A percentile compares a stretch with the other conserved stretches of the same genome.
These are phyloP conservation scores for Pterocarpus santalinus DNA, from an alignment of 306 rosid genomes.

Conservation along the genomic window DNA sequence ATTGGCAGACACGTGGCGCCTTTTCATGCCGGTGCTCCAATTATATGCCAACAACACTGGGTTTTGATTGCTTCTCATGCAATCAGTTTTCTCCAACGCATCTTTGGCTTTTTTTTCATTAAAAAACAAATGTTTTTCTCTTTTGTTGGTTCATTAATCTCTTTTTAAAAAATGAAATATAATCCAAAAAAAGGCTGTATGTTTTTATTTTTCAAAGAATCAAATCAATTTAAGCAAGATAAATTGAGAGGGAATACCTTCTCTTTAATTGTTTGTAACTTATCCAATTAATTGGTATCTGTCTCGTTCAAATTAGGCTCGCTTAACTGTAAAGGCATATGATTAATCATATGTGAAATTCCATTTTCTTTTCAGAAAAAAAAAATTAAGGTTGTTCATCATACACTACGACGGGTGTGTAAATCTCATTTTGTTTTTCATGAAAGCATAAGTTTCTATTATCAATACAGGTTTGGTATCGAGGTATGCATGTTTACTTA, in stretches of 20 bases:
- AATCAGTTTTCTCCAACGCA: not conserved
- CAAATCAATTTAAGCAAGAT: too few species aligned
- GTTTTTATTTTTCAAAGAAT: too few species aligned
- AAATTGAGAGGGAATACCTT: not conserved
- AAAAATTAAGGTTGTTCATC: too few species aligned
- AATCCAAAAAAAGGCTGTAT: not conserved
- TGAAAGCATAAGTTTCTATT: too few species aligned
- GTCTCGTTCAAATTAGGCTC: not conserved
- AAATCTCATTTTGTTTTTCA: too few species aligned
- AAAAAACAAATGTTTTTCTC: not conserved
- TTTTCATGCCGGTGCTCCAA: not conserved
- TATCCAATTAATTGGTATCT: not conserved
- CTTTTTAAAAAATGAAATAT: not conserved
- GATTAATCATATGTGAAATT: too few species aligned
- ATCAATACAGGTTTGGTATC: too few species aligned
- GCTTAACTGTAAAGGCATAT: too few species aligned
- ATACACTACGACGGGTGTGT: too few species aligned
- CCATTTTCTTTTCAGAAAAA: too few species aligned
- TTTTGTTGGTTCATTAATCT: not conserved
- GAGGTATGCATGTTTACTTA: too few species aligned
- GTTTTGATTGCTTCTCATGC: not conserved
- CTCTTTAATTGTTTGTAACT: not conserved
- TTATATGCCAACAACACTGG: not conserved
- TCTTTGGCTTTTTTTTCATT: not conserved
- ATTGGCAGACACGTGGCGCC: not conserved